Evolutionary conservation across 169 alveolate genomes (phyloP).

Genomic region (Plasmodium billcollinsi): DNA sequence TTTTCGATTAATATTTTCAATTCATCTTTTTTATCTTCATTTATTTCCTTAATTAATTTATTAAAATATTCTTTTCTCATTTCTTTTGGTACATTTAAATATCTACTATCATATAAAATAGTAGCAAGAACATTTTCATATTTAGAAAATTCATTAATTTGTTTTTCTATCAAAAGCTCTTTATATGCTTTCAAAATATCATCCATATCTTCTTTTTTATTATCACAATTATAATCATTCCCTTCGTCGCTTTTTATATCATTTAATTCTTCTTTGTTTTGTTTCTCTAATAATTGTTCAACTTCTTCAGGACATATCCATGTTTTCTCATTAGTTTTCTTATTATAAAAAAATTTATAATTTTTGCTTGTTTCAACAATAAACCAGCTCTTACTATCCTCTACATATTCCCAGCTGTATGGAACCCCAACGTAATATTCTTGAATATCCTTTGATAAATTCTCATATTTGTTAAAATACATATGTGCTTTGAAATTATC

Average conservation of each 20-base stretch:
- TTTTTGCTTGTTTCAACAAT: slow-evolving; percentile 55
- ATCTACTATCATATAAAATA: slow-evolving; percentile 43
- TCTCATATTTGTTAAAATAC: neutral
- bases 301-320: slow-evolving; percentile 61
- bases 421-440: slow-evolving; percentile 52
- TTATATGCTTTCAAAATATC: slow-evolving; percentile 24
- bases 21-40: slow-evolving; percentile 18
- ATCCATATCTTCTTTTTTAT: slow-evolving; percentile 19
- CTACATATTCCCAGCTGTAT: slow-evolving; percentile 69
- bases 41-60: slow-evolving; percentile 53
- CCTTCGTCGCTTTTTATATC: neutral
- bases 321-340: slow-evolving; percentile 50
- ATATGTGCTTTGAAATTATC: neutral
- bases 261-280: neutral
- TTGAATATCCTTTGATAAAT: slow-evolving; percentile 33
- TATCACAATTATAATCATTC: neutral
- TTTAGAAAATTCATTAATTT: slow-evolving; percentile 33
- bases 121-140: slow-evolving; percentile 43
- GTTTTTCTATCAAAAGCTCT: slow-evolving; percentile 30
- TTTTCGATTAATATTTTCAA: slow-evolving; percentile 37
- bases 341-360: slow-evolving; percentile 60
- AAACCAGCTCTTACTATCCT: slow-evolving; percentile 66
- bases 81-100: slow-evolving; percentile 43
- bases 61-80: slow-evolving; percentile 55
- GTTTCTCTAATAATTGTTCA: neutral